Percentiles rank a stretch among this genome's conserved stretches.
Evolutionary conservation across 164 flowering plant species (phyloP).

Genomic region (Magnolia changhungtana): DNA sequence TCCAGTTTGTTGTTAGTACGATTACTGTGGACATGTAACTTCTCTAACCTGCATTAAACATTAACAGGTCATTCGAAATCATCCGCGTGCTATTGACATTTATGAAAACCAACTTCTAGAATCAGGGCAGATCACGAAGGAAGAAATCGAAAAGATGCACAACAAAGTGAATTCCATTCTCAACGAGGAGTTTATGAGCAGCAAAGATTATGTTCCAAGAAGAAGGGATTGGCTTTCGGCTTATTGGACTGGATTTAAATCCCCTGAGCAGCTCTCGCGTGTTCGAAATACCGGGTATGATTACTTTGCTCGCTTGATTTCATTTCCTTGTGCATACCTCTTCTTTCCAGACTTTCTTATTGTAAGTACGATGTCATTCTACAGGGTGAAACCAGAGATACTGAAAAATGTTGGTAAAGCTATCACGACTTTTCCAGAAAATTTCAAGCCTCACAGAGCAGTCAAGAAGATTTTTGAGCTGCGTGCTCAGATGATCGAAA

Average conservation of each 20-base stretch:
- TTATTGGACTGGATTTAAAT: conserved; percentile 91
- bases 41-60: conserved; percentile 27
- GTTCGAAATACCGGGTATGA: conserved; percentile 90
- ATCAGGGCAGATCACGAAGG: conserved; percentile 64
- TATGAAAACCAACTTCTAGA: conserved; percentile 76
- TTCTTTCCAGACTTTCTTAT: background rate
- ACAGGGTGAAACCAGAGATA: conserved; percentile 93
- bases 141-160: conserved; percentile 64
- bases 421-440: conserved; percentile 77
- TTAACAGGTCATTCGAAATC: conserved; percentile 74
- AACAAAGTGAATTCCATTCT: conserved; percentile 71
- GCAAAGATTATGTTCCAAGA: conserved; percentile 84
- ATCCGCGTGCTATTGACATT: conserved; percentile 80
- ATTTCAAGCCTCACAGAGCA: conserved; percentile 88
- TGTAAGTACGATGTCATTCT: conserved; percentile 1
- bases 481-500: conserved; percentile 92
- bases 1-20: background rate
- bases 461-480: conserved; percentile 89
- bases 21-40: background rate
- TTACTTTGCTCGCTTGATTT: background rate
- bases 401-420: conserved; percentile 94
- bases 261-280: conserved; percentile 94
- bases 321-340: background rate
- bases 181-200: conserved; percentile 77
- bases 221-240: conserved; percentile 94